Evolutionary conservation across 805 yeast species (phyloP).

Genomic region (Lipomyces oligophaga): DNA sequence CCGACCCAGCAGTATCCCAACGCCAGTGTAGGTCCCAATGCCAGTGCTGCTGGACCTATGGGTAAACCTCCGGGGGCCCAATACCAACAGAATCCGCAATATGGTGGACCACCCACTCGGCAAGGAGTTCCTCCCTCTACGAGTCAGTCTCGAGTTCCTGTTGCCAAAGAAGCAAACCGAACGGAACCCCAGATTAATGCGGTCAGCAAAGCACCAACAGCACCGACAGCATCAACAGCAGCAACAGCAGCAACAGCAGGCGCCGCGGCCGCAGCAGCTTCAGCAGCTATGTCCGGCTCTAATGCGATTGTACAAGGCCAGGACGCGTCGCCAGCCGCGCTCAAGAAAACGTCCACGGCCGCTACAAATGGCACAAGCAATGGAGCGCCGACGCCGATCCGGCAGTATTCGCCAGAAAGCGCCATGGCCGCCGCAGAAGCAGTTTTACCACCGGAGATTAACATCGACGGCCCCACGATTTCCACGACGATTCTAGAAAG

Average conservation of each 20-base stretch:
- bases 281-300: no score
- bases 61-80: no score
- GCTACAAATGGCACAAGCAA: background rate
- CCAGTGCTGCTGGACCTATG: no score
- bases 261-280: slow-evolving; percentile 4
- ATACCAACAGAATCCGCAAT: no score
- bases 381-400: slow-evolving; percentile 12
- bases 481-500: slow-evolving; percentile 12
- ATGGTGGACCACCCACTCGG: no score
- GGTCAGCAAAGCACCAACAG: background rate
- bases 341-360: background rate
- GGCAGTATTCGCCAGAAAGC: slow-evolving; percentile 24
- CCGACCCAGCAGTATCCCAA: background rate
- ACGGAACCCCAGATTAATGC: no score
- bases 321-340: background rate
- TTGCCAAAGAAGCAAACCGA: no score
- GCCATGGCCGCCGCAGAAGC: slow-evolving; percentile 24
- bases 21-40: no score
- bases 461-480: background rate
- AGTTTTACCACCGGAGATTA: slow-evolving; percentile 17
- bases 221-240: slow-evolving; percentile 1
- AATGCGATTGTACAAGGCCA: no score
- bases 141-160: no score
- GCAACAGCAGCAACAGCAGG: background rate
- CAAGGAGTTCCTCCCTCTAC: no score